phyloP scores from a whole-genome alignment of 352 stramenopile species.

The Pythium scleroteichum region DNA sequence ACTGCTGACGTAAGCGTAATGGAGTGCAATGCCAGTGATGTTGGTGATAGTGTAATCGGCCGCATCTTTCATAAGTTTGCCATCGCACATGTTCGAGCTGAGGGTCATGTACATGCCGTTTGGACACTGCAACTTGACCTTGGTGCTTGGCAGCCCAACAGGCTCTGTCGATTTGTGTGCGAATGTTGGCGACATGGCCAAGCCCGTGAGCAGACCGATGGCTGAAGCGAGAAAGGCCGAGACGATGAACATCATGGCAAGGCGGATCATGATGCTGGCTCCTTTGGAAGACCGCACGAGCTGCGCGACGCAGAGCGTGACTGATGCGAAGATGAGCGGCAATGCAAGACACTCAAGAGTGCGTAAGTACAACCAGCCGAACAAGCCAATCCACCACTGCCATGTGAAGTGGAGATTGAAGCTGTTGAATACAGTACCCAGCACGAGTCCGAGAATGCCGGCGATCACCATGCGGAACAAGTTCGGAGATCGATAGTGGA shows the following conservation, averaged over 20 bases:
- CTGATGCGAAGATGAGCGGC: conserved; percentile 71
- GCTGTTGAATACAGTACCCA: conserved; percentile 27
- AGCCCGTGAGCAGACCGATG: conserved; percentile 40
- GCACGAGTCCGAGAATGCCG: conserved; percentile 26
- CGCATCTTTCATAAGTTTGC: conserved; percentile 31
- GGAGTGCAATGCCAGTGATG: conserved; percentile 49
- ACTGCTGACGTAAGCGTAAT: conserved; percentile 23
- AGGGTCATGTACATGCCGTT: conserved; percentile 48
- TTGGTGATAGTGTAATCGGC: conserved; percentile 42
- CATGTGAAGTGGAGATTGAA: conserved; percentile 19
- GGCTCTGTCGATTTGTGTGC: conserved; percentile 17
- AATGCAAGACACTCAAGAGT: conserved; percentile 55
- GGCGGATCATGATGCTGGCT: conserved; percentile 41
- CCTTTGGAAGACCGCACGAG: conserved; percentile 57
- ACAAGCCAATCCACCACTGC: conserved; percentile 42
- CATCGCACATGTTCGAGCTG: conserved; percentile 25
- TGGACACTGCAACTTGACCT: conserved; percentile 50
- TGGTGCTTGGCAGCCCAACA: conserved; percentile 24
- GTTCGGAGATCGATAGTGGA: too few species aligned
- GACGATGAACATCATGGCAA: conserved; percentile 42
- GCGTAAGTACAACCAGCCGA: conserved; percentile 38
- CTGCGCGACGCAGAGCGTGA: conserved; percentile 62
- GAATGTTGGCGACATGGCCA: conserved; percentile 36
- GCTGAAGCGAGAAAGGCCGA: conserved; percentile 43
- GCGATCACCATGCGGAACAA: too few species aligned